Evolutionary conservation across 805 yeast species (phyloP), one percentile per base, ranked within the genome.

Genomic region (Candida nitratophila): DNA sequence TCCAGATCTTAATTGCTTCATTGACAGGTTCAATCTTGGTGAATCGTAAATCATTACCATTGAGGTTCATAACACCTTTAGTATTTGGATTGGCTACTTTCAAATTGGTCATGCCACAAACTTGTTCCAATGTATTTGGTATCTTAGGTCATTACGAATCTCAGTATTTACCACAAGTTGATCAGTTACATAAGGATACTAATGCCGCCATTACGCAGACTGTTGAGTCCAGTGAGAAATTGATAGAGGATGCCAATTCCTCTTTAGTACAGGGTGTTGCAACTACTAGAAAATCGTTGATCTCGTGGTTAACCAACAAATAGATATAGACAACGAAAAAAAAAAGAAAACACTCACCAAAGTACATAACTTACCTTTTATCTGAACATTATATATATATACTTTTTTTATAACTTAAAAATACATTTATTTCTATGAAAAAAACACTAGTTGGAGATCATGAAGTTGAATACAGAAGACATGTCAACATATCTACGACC

Each of bases 401-500:
- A n/a, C n/a, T n/a, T n/a, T n/a, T n/a, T n/a, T n/a, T n/a, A 14
- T 11, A 20, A 19, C 19, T 11, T 10, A 34, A 34, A 19, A 12
- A 34, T 19, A 19, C 9, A 34, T 19, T 19, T 6, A 19, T 3
- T 6, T 19, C 7, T 19, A 8, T 8, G 14, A 20, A 34, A 14
- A 20, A 19, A 34, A 19, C 15, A 7, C 15, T 20, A 20, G 11
- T 24, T 22, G 22, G 41, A n/a, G 6, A 20, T 39, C 41, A 39
- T 39, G 15, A 39, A 39, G 22, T 21, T 59, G 62, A 90, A 90
- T n/a, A 90, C 81, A 20, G 77, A 67, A 9, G 81, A 80, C 86
- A 91, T 81, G 59, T 87, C 86, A 41, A 90, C 97, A 62, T 80
- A 89, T 41, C 96, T 73, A 52, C 96, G 81, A 5, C 96, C 97